Evolutionary conservation across 2,329 filamentous ascomycete genomes (phyloP).

Genomic region (Trichoderma sp.): DNA sequence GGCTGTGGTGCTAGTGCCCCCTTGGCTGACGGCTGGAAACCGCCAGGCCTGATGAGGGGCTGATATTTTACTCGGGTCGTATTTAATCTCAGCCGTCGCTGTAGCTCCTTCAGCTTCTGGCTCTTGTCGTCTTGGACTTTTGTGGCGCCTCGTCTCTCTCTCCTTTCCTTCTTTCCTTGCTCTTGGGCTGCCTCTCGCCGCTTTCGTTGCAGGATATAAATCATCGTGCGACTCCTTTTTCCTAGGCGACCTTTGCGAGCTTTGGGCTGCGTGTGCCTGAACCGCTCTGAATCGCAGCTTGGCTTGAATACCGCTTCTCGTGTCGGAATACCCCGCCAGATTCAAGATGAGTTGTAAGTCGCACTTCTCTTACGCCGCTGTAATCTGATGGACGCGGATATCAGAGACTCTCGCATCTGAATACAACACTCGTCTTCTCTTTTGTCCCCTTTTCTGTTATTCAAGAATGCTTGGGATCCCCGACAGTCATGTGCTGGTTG

Average conservation of each 20-base stretch:
- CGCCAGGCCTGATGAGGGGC: constrained; percentile 7
- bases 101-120: constrained; percentile 16
- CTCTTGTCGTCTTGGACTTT: neutral
- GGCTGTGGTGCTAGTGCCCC: constrained; percentile 14
- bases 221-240: neutral
- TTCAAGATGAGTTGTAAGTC: constrained; percentile 46
- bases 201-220: neutral
- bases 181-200: neutral
- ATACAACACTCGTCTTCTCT: too few species aligned
- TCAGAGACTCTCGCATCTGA: too few species aligned
- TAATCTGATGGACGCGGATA: too few species aligned
- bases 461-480: neutral
- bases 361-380: neutral
- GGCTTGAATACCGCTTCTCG: constrained; percentile 2
- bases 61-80: neutral
- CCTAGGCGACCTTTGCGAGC: neutral
- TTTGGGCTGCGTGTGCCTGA: neutral
- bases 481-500: neutral
- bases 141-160: neutral
- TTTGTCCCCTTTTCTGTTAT: neutral
- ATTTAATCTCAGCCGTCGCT: constrained; percentile 24
- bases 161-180: neutral
- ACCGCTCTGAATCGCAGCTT: neutral
- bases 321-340: constrained; percentile 25
- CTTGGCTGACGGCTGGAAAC: constrained; percentile 12